Evolutionary conservation across 495 filamentous ascomycete genomes (phyloP).

Genomic region (Filosporella fistucella): DNA sequence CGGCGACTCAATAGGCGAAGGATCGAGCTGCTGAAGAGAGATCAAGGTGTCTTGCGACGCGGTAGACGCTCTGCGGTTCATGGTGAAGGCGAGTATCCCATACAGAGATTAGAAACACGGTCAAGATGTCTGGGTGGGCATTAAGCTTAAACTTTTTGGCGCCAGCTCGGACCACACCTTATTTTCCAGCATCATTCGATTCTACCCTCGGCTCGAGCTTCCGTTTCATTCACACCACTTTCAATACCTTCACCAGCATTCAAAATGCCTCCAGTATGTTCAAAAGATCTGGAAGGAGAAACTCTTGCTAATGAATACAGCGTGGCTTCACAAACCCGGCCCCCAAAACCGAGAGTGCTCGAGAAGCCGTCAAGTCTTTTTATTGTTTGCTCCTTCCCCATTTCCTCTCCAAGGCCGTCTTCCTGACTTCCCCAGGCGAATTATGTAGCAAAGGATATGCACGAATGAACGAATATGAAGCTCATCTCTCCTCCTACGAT

Average conservation of each 20-base stretch:
- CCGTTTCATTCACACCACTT: too few relatives aligned
- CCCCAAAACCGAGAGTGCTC: conserved; percentile 75
- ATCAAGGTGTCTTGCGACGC: conserved; percentile 49
- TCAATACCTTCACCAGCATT: not conserved
- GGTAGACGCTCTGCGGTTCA: conserved; percentile 17
- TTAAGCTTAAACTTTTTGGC: not conserved
- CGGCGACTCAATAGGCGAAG: conserved; percentile 67
- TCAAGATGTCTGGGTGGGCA: not conserved
- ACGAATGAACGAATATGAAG: conserved; percentile 67
- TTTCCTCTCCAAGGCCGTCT: not conserved
- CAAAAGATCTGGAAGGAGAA: not conserved
- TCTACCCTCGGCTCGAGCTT: too few relatives aligned
- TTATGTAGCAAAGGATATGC: conserved; percentile 66
- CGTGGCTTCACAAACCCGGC: conserved; percentile 39
- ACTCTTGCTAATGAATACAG: conserved; percentile 5
- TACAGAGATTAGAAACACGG: not conserved
- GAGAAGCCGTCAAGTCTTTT: conserved; percentile 84
- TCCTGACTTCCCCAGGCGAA: conserved; percentile 33
- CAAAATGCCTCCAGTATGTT: conserved; percentile 42
- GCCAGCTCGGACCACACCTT: conserved; percentile 13
- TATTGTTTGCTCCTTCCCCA: conserved; percentile 50
- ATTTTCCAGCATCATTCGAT: conserved; percentile 1
- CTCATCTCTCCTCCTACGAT: conserved; percentile 66
- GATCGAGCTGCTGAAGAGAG: conserved; percentile 75
- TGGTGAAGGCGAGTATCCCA: not conserved